These are phyloP conservation scores for Acrodontium crateriforme DNA, from an alignment of 2,329 filamentous ascomycete species.

Conservation along the genomic window DNA sequence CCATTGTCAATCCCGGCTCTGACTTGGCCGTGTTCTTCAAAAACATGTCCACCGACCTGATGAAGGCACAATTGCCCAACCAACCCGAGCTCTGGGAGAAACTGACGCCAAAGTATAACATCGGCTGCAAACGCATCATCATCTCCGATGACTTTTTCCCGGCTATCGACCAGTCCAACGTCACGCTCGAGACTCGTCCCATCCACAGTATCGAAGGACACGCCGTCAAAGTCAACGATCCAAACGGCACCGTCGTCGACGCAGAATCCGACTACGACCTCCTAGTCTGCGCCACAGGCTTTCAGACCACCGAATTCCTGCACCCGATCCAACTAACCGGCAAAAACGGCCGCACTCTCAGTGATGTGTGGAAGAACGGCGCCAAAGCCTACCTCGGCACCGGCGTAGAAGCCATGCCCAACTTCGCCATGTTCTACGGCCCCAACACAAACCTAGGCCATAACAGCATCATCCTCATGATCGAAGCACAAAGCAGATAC, in stretches of 20 bases:
- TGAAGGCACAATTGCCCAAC: constrained; percentile 35
- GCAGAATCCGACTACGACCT: constrained; percentile 35
- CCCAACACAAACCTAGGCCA: constrained; percentile 40
- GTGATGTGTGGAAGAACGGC: constrained; percentile 41
- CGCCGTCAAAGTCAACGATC: constrained; percentile 31
- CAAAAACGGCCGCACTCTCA: constrained; percentile 27
- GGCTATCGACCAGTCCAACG: constrained; percentile 33
- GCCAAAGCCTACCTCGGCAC: constrained; percentile 39
- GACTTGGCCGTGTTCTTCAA: constrained; percentile 28
- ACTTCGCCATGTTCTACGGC: constrained; percentile 45
- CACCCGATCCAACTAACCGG: constrained; percentile 42
- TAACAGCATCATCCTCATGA: constrained; percentile 48
- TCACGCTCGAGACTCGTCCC: constrained; percentile 35
- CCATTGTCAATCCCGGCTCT: constrained; percentile 29
- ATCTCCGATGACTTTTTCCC: constrained; percentile 44
- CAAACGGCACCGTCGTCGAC: constrained; percentile 19
- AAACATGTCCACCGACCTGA: constrained; percentile 22
- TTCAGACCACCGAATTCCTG: constrained; percentile 45
- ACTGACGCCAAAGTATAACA: constrained; percentile 39
- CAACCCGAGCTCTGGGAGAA: constrained; percentile 38
- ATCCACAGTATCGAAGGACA: constrained; percentile 35
- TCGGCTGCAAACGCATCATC: constrained; percentile 43
- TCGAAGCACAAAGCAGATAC: constrained; percentile 44
- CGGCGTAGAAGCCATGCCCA: constrained; percentile 37
- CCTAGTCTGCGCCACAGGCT: constrained; percentile 45